Conservation (phyloP, 208 protist species). For the Acanthamoeba sp. region DNA sequence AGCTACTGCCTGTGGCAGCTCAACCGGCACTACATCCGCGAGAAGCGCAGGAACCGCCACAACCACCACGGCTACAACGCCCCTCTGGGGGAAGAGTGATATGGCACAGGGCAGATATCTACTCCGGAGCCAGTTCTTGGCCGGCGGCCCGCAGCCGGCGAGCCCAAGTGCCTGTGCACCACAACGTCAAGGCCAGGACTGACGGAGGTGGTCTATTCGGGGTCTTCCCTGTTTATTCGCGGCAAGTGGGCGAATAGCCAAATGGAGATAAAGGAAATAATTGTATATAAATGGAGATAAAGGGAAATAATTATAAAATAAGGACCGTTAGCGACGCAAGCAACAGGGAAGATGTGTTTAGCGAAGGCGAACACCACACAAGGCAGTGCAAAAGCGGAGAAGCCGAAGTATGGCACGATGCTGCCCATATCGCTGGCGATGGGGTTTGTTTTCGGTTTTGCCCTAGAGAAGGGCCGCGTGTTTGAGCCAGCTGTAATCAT, state of each 20-base stretch:
- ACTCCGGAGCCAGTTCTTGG: too few relatives aligned
- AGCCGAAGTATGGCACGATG: neutral
- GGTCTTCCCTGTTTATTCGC: too few relatives aligned
- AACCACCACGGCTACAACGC: constrained; percentile 2
- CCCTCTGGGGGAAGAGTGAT: neutral
- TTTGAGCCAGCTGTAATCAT: constrained; percentile 29
- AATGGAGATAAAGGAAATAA: neutral
- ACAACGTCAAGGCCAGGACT: too few relatives aligned
- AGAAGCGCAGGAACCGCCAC: neutral
- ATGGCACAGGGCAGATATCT: too few relatives aligned
- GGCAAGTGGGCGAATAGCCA: too few relatives aligned
- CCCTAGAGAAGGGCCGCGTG: constrained; percentile 56
- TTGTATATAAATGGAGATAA: too few relatives aligned
- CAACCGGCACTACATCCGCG: constrained; percentile 2
- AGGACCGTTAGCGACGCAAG: neutral
- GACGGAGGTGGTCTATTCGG: too few relatives aligned
- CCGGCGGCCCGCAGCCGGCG: too few relatives aligned
- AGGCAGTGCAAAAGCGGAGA: neutral
- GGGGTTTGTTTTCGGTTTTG: constrained; percentile 21
- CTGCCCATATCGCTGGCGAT: neutral
- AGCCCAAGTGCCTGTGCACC: too few relatives aligned
- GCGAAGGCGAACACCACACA: neutral
- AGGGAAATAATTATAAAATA: too few relatives aligned
- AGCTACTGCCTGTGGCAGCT: constrained; percentile 4
- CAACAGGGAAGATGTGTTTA: neutral